Conservation (phyloP, 306 rosid genomes). For the Inga oerstediana region DNA sequence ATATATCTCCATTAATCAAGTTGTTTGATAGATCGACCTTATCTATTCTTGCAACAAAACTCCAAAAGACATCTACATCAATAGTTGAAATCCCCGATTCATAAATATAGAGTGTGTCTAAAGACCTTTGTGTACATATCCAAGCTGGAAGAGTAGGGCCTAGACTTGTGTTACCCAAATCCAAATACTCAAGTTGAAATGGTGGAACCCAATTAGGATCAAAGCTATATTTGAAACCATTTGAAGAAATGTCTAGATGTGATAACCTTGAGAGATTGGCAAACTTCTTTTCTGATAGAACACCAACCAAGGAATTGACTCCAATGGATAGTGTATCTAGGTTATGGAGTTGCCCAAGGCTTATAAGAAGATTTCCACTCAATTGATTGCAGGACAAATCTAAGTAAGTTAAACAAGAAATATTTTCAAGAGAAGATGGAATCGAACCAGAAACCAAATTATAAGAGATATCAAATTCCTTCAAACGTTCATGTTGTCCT, state of each 20-base stretch:
- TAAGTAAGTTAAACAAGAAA: conserved; percentile 29
- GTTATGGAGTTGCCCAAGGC: conserved; percentile 25
- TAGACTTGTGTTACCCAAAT: too few species aligned
- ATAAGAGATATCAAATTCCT: too few species aligned
- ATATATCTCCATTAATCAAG: neutral
- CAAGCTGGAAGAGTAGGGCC: too few species aligned
- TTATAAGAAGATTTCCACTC: conserved; percentile 27
- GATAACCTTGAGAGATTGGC: conserved; percentile 12
- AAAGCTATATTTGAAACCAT: neutral
- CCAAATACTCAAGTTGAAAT: too few species aligned
- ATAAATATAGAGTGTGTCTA: neutral
- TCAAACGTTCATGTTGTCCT: too few species aligned
- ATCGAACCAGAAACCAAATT: conserved; percentile 40
- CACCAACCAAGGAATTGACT: conserved; percentile 20
- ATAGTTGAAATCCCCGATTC: neutral
- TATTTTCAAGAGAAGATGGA: conserved; percentile 40
- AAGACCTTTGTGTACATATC: neutral
- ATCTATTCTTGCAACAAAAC: neutral
- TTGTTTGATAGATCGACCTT: neutral
- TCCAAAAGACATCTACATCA: too few species aligned
- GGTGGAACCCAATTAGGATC: too few species aligned
- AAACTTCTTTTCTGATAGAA: conserved; percentile 11
- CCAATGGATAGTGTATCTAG: neutral
- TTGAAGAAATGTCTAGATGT: neutral
- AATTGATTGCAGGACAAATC: neutral